Percentiles rank a stretch among this genome's conserved stretches.
These are phyloP conservation scores for Odonthalia washingtoniensis DNA, from an alignment of 31 red algal genomes.

Conservation along the genomic window DNA sequence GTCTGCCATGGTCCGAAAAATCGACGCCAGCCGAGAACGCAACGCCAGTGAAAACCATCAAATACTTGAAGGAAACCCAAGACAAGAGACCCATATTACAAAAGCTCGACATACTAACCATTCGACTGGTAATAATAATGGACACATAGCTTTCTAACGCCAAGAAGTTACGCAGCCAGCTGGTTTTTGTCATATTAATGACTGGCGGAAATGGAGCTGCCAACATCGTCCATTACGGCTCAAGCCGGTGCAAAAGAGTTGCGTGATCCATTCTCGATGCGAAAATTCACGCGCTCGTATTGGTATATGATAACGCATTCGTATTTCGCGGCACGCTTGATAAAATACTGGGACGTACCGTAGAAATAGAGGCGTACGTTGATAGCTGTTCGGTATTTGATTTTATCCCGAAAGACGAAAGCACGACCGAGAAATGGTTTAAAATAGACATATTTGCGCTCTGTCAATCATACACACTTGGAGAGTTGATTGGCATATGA, in stretches of 20 bases:
- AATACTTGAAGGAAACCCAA: not conserved
- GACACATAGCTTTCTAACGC: conserved; percentile 15
- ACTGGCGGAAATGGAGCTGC: not conserved
- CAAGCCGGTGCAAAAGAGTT: conserved; percentile 2
- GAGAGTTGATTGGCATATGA: not conserved
- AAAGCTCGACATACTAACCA: not conserved
- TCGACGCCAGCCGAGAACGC: no score
- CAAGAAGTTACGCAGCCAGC: not conserved
- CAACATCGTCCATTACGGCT: conserved; percentile 22
- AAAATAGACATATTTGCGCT: conserved; percentile 12
- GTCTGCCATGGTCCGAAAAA: not conserved
- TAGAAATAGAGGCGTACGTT: conserved; percentile 27
- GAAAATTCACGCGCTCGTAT: conserved; percentile 12
- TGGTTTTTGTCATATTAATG: conserved; percentile 15
- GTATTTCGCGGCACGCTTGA: not conserved
- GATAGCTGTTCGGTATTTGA: conserved; percentile 22
- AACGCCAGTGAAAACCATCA: not conserved
- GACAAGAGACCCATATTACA: not conserved
- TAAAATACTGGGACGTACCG: not conserved
- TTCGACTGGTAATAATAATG: conserved; percentile 1
- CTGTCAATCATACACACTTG: not conserved
- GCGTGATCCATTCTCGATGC: conserved; percentile 24
- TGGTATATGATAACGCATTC: conserved; percentile 32
- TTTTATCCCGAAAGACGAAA: not conserved
- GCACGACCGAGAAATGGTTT: conserved; percentile 7